A percentile compares a stretch with the other conserved stretches of the same genome.
These are phyloP conservation scores for Corymbia citriodora DNA, from an alignment of 441 rosid genomes.

Conservation along the genomic window DNA sequence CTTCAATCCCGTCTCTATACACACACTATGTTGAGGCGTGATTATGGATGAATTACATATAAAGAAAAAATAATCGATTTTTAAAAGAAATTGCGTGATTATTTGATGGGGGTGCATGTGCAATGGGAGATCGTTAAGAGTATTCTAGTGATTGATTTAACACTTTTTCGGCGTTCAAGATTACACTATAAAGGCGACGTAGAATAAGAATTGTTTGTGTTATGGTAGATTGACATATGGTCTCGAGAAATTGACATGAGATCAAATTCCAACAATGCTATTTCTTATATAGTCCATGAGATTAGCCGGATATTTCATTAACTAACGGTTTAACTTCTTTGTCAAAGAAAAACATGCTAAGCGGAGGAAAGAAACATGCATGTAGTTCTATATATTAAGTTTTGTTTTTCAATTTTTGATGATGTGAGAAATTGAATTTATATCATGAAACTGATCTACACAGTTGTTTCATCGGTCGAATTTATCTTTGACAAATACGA, in stretches of 20 bases:
- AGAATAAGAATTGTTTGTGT: not conserved
- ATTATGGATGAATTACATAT: not conserved
- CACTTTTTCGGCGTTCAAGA: not conserved
- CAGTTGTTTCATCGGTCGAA: rapidly evolving
- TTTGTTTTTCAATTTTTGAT: not conserved
- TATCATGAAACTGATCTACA: rapidly evolving
- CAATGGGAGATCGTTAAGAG: rapidly evolving
- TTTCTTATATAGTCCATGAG: not conserved
- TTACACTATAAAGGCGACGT: too few relatives aligned
- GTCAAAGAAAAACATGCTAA: not conserved
- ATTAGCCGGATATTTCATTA: not conserved
- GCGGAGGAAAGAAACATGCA: not conserved
- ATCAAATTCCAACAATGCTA: not conserved
- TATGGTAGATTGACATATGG: rapidly evolving
- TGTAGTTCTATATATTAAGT: not conserved
- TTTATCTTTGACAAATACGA: not conserved
- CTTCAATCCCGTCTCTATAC: not conserved
- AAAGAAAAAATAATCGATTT: not conserved
- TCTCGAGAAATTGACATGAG: not conserved
- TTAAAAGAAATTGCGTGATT: not conserved
- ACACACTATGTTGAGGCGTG: rapidly evolving
- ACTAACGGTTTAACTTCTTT: not conserved
- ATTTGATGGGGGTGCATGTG: not conserved
- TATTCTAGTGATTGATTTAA: rapidly evolving
- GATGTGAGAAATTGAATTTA: not conserved